Conservation (phyloP, 73 alveolate genomes). For the Paramecium biaurelia region DNA sequence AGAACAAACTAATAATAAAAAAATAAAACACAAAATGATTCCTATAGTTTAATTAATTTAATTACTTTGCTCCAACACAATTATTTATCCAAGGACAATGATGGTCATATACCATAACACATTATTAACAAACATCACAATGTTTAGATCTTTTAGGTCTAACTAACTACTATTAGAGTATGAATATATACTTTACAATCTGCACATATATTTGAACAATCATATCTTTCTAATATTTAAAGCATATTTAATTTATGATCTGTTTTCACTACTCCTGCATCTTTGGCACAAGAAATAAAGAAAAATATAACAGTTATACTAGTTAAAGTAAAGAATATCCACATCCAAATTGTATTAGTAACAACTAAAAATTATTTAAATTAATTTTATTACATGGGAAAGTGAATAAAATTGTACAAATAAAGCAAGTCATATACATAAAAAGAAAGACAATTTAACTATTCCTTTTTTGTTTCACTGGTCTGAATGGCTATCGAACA, state of each 20-base stretch:
- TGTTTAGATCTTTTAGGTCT: conserved; percentile 76
- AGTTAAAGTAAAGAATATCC: not conserved
- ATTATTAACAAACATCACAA: conserved; percentile 72
- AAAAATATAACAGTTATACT: conserved; percentile 42
- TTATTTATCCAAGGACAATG: conserved; percentile 78
- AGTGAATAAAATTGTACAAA: not conserved
- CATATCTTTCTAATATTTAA: conserved; percentile 49
- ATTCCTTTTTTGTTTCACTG: not conserved
- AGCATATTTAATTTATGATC: conserved; percentile 28
- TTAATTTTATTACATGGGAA: not conserved
- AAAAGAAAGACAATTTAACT: not conserved
- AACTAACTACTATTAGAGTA: conserved; percentile 26
- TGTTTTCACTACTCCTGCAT: conserved; percentile 47
- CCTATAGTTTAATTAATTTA: not conserved
- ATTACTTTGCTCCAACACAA: conserved; percentile 63
- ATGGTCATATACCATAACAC: conserved; percentile 78
- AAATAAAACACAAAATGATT: conserved; percentile 58
- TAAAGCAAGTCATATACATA: conserved; percentile 36
- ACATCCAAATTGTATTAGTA: not conserved
- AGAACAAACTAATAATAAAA: conserved; percentile 51
- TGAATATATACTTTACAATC: conserved; percentile 65
- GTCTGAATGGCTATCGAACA: conserved; percentile 53
- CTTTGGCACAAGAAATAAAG: conserved; percentile 42
- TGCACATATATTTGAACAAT: conserved; percentile 68
- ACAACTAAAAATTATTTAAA: not conserved